phyloP scores from a whole-genome alignment of 495 filamentous ascomycete genomes.

The Penicillium lividum region DNA sequence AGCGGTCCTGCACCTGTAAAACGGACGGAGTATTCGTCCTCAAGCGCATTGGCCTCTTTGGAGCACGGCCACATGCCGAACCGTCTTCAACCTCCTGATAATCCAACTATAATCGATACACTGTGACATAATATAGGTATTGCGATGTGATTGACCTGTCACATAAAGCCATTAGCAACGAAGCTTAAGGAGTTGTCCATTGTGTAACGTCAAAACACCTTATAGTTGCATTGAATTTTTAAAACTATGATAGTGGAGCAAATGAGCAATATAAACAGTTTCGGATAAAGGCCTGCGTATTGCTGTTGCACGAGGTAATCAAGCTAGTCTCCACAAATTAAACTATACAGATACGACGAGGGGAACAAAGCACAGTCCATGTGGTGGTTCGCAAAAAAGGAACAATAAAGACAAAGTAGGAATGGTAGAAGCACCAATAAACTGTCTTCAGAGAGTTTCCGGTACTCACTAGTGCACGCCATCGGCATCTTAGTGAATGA shows the following conservation, averaged over 20 bases:
- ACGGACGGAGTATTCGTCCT: conserved; percentile 59
- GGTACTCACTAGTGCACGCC: conserved; percentile 73
- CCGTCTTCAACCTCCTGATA: conserved; percentile 74
- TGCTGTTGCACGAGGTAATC: conserved; percentile 78
- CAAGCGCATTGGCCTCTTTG: conserved; percentile 74
- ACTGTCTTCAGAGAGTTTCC: conserved; percentile 5
- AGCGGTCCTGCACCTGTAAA: conserved; percentile 25
- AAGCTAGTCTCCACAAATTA: conserved; percentile 23
- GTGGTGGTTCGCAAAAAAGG: conserved; percentile 3
- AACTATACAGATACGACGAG: neutral
- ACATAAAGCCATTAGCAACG: neutral
- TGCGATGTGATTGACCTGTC: conserved; percentile 33
- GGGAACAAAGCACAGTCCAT: neutral
- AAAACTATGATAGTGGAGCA: conserved; percentile 51
- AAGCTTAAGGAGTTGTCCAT: neutral
- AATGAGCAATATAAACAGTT: conserved; percentile 78
- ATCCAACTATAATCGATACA: conserved; percentile 91
- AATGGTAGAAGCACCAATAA: neutral
- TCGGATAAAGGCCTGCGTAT: conserved; percentile 96
- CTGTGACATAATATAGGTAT: conserved; percentile 66
- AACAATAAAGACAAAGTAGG: neutral
- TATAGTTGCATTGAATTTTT: too few species aligned
- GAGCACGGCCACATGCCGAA: conserved; percentile 67
- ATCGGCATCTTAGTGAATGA: conserved; percentile 74
- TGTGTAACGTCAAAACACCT: too few species aligned